Conservation (phyloP, 495 filamentous ascomycete species). For the Penicillium daleae region DNA sequence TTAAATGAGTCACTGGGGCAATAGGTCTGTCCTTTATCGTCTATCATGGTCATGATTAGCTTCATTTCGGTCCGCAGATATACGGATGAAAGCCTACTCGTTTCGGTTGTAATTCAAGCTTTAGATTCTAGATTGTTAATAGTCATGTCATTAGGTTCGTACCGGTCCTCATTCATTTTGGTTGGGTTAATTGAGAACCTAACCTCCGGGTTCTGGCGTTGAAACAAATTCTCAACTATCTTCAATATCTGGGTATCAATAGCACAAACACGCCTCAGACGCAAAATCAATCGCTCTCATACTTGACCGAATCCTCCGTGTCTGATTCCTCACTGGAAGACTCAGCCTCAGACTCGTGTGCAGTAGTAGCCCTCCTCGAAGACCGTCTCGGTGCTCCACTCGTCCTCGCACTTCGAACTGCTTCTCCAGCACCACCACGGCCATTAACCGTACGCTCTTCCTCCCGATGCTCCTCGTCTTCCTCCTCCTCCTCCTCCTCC, state of each 20-base stretch:
- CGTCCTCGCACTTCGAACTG: neutral
- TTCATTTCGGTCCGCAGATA: too few relatives aligned
- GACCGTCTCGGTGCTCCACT: slow-evolving; percentile 17
- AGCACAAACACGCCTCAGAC: neutral
- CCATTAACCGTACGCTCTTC: neutral
- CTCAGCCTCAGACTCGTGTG: slow-evolving; percentile 19
- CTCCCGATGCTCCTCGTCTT: neutral
- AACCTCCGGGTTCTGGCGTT: too few relatives aligned
- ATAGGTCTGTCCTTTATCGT: too few relatives aligned
- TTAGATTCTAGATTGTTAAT: too few relatives aligned
- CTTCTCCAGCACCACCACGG: slow-evolving; percentile 5
- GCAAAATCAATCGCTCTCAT: slow-evolving; percentile 11
- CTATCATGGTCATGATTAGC: too few relatives aligned
- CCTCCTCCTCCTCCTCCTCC: neutral
- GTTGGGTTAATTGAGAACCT: too few relatives aligned
- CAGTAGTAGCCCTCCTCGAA: slow-evolving; percentile 16
- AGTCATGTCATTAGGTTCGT: too few relatives aligned
- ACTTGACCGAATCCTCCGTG: neutral
- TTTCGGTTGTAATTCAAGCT: too few relatives aligned
- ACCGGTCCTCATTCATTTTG: too few relatives aligned
- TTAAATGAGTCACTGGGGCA: too few relatives aligned
- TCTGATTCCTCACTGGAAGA: slow-evolving; percentile 16
- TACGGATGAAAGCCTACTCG: too few relatives aligned
- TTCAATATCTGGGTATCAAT: slow-evolving; percentile 8
- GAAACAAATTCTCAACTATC: too few relatives aligned